Base-by-base conservation (phyloP, 1,284 basidiomycete genomes). In the Rhodotorula sp. region DNA sequence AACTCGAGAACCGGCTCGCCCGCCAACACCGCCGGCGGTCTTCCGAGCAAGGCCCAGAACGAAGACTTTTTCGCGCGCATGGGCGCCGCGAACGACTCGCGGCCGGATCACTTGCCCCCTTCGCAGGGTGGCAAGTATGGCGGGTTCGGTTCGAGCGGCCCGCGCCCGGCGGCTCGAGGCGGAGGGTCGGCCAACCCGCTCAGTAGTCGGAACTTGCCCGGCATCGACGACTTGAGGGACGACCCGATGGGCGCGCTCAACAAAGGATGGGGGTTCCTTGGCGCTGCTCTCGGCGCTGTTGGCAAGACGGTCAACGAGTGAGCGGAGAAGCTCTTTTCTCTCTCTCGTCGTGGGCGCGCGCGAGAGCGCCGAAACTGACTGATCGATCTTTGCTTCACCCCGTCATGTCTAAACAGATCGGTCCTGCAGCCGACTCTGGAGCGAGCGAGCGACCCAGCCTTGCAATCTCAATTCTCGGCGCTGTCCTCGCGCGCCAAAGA, bases 241-340 rank as follows among this genome's bases (percentile, higher is more conserved):
- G 90, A 91, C 78, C 91, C 91, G 0, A 82, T 87, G 62, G 87
- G 85, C 23, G 91, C 92, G 1, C 81, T 93, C 14, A 86, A 86
- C 78, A 92, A 92, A 81, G 90, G 92, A 60, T 93, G 92, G 91
- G 90, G 90, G 23, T 81, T 93, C 56, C 87, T 93, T 76, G 88
- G 89, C 54, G 85, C 89, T 1, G 90, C 86, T 31, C 86, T 93
- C 26, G 85, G 82, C 2, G 89, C 88, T 62, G 91, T 90, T 26
- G 85, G 88, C 10, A 87, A 86, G 76, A 87, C 80, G n/a, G 89
- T 93, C 49, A 85, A 85, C 69, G 89, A 92, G 80, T 89, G 86
- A 78, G 87, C 1, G 10, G 38, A 2, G 38, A 34, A 34, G n/a
- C 34, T 34, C 34, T 71, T 34, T 15, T 15, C 7, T 34, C 34